phyloP scores from a whole-genome alignment of 345 rosid species.

The Triadica sebifera region DNA sequence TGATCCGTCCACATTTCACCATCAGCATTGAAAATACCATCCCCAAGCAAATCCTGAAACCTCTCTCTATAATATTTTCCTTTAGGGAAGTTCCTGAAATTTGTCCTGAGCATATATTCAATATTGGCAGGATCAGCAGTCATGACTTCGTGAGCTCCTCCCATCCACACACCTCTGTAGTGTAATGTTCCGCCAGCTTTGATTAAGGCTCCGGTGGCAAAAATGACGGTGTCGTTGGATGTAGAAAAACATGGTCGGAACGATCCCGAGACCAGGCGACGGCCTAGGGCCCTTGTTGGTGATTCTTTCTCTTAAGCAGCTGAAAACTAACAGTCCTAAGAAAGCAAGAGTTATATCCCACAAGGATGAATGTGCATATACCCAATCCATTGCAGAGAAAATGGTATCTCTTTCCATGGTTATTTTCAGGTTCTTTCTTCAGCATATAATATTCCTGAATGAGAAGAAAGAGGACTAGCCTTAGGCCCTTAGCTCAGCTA shows the following conservation, averaged over 20 bases:
- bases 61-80: conserved; percentile 60
- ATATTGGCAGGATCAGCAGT: conserved; percentile 55
- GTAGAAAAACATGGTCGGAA: conserved; percentile 37
- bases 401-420: conserved; percentile 6
- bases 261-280: conserved; percentile 67
- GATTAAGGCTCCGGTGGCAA: conserved; percentile 42
- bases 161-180: conserved; percentile 57
- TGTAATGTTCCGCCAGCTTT: conserved; percentile 48
- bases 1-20: conserved; percentile 64
- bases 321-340: conserved; percentile 47
- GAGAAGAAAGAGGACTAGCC: not conserved
- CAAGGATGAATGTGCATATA: conserved; percentile 28
- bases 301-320: conserved; percentile 47
- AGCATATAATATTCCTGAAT: not conserved
- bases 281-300: conserved; percentile 52
- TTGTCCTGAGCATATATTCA: conserved; percentile 63
- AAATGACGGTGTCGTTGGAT: conserved; percentile 33
- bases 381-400: conserved; percentile 22
- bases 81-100: conserved; percentile 70
- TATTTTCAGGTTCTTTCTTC: not conserved
- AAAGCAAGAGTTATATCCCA: conserved; percentile 46
- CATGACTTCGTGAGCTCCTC: conserved; percentile 48
- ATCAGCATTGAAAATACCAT: conserved; percentile 70
- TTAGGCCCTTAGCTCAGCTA: not conserved
- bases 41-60: conserved; percentile 63